phyloP scores from a whole-genome alignment of 2,329 filamentous ascomycete species.

The Beauveria varroae region DNA sequence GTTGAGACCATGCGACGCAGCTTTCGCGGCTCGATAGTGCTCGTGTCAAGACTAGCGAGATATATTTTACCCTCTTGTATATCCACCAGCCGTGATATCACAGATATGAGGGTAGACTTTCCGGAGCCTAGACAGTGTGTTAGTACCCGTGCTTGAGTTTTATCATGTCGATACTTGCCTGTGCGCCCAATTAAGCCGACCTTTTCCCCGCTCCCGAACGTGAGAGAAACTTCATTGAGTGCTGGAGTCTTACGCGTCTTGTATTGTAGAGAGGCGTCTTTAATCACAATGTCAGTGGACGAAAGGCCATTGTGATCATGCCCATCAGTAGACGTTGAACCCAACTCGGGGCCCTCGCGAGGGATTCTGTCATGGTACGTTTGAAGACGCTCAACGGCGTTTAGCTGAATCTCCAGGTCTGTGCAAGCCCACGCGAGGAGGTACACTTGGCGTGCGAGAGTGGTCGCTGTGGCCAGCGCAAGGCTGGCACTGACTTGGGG shows the following conservation, averaged over 20 bases:
- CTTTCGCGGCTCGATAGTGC: background rate
- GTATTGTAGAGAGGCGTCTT: background rate
- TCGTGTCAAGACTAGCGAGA: background rate
- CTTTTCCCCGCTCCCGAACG: background rate
- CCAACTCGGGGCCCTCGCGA: background rate
- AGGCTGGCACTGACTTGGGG: constrained; percentile 6
- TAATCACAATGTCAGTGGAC: background rate
- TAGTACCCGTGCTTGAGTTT: background rate
- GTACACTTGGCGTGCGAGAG: constrained; percentile 3
- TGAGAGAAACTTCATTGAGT: background rate
- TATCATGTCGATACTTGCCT: background rate
- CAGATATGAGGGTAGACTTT: constrained; percentile 5
- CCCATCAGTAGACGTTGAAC: too few species aligned
- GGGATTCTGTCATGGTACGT: constrained; percentile 1
- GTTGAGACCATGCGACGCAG: background rate
- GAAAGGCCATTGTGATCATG: too few species aligned
- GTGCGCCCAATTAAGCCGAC: constrained; percentile 6
- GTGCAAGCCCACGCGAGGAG: background rate
- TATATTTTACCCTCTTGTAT: background rate
- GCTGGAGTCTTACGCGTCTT: background rate
- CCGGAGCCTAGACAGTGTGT: background rate
- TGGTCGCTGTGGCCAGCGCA: constrained; percentile 1
- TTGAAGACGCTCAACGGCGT: constrained; percentile 7
- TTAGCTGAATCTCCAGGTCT: constrained; percentile 5
- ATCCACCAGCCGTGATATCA: constrained; percentile 1